Percentiles rank a stretch among this genome's conserved stretches.
Evolutionary conservation across 345 rosid species (phyloP).

Genomic region (Conringia planisiliqua): DNA sequence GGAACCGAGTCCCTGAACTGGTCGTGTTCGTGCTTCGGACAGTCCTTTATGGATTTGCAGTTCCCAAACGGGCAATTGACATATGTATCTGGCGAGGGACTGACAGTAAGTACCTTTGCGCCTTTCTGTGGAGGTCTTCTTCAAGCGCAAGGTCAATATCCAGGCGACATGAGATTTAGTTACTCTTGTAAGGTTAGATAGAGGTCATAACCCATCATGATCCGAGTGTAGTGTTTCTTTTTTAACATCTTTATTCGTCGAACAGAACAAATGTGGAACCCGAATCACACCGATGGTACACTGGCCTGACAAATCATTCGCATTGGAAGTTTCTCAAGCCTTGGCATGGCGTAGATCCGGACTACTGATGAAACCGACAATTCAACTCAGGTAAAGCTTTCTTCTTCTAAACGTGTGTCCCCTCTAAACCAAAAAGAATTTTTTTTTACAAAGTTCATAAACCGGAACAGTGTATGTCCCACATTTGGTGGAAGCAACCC

Average conservation of each 20-base stretch:
- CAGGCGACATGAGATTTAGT: conserved; percentile 96
- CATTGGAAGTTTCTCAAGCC: conserved; percentile 66
- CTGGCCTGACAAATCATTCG: conserved; percentile 86
- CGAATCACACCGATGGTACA: conserved; percentile 77
- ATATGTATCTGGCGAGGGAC: conserved; percentile 86
- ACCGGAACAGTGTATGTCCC: conserved; percentile 60
- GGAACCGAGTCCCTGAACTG: background rate
- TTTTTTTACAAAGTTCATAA: background rate
- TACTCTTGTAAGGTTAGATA: conserved; percentile 72
- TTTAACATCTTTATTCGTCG: background rate
- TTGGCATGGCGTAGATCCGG: conserved; percentile 93
- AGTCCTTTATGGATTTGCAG: conserved; percentile 97
- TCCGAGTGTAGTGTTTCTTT: background rate
- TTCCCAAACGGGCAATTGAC: conserved; percentile 93
- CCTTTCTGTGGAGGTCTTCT: conserved; percentile 89
- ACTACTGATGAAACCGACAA: conserved; percentile 72
- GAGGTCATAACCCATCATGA: background rate
- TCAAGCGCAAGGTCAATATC: conserved; percentile 95
- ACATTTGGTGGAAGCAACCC: conserved; percentile 93
- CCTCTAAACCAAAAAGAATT: background rate
- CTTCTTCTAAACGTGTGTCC: background rate
- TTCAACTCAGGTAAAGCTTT: conserved; percentile 62
- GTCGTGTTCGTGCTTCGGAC: background rate
- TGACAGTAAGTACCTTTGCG: conserved; percentile 77
- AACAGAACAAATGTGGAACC: conserved; percentile 43